These are phyloP conservation scores for Populus hybrid DNA, from an alignment of 441 rosid species.

Conservation along the genomic window DNA sequence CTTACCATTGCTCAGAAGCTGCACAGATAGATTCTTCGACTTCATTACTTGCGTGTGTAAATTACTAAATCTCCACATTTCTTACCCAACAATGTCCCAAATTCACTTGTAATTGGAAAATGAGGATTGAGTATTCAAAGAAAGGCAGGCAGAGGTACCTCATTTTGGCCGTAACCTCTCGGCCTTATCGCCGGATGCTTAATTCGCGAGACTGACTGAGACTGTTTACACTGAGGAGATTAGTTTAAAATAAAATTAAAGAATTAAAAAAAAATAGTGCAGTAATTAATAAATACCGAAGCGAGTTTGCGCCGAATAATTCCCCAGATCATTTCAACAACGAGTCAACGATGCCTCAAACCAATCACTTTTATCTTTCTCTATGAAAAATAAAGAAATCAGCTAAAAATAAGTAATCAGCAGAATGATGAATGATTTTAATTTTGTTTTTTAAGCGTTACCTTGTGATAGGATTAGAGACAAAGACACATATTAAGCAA, in stretches of 20 bases:
- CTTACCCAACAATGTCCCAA: too few species aligned
- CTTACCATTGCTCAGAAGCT: conserved; percentile 15
- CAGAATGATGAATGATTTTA: background rate
- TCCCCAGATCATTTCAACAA: conserved; percentile 25
- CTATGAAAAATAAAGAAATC: background rate
- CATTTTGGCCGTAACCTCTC: conserved; percentile 13
- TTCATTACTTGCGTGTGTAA: too few species aligned
- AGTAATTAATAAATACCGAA: conserved; percentile 9
- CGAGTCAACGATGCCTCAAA: background rate
- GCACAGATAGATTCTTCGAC: background rate
- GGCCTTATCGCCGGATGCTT: conserved; percentile 13
- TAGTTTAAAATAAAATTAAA: background rate
- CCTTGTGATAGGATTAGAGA: too few species aligned
- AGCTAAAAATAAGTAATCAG: background rate
- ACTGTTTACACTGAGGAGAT: background rate
- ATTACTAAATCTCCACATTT: too few species aligned
- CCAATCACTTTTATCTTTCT: background rate
- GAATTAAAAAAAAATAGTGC: background rate
- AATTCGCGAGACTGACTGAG: background rate
- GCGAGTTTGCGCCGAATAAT: conserved; percentile 23
- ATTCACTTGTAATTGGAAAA: background rate
- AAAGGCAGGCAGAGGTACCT: conserved; percentile 10
- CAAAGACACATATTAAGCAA: too few species aligned
- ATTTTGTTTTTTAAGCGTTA: too few species aligned
- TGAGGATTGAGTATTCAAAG: too few species aligned